These are phyloP conservation scores for Phytophthora gonapodyides DNA, from an alignment of 352 stramenopile genomes.

Conservation along the genomic window DNA sequence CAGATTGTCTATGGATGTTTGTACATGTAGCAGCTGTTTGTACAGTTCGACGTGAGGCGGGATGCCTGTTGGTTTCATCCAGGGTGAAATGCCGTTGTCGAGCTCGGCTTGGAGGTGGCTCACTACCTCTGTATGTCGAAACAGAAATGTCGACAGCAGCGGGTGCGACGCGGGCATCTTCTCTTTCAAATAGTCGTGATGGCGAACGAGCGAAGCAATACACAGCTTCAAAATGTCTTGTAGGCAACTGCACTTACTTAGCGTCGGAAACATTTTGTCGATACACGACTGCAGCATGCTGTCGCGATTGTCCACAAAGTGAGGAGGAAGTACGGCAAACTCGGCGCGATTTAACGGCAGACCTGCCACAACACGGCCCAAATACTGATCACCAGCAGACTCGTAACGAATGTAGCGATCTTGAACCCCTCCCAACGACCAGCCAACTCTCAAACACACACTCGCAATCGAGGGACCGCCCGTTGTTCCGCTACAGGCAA, in stretches of 20 bases:
- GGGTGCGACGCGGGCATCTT: conserved; percentile 1
- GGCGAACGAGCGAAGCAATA: conserved; percentile 4
- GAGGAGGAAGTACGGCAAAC: background rate
- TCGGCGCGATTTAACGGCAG: conserved; percentile 4
- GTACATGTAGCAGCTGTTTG: conserved; percentile 4
- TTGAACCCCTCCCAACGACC: conserved; percentile 11
- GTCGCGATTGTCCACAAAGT: conserved; percentile 7
- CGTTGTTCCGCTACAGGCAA: conserved; percentile 21
- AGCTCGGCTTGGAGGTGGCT: background rate
- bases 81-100: background rate
- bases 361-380: conserved; percentile 3
- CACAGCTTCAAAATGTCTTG: conserved; percentile 14
- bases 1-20: conserved; percentile 17
- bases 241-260: background rate
- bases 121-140: background rate
- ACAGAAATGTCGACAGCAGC: conserved; percentile 14
- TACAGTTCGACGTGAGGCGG: conserved; percentile 18
- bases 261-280: too few species aligned
- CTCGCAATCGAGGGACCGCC: conserved; percentile 19
- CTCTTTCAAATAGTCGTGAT: background rate
- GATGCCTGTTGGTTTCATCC: conserved; percentile 16
- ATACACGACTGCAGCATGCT: background rate
- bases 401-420: conserved; percentile 19
- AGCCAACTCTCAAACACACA: conserved; percentile 22
- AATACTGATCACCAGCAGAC: conserved; percentile 9